Evolutionary conservation across 2,329 filamentous ascomycete species (phyloP).

Genomic region (Aspergillus aculeatus): DNA sequence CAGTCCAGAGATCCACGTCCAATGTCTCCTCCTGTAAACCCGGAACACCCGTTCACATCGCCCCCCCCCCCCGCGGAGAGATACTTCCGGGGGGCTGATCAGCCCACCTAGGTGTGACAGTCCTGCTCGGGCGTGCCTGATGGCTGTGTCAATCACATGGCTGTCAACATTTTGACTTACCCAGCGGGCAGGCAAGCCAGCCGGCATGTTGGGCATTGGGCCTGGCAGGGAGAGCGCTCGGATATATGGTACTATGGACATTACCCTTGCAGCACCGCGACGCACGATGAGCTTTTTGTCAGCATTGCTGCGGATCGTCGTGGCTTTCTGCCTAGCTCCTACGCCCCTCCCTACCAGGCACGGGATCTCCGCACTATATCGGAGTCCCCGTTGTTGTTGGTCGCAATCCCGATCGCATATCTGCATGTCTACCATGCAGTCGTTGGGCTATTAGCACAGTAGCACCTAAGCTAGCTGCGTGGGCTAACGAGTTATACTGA

Average conservation of each 20-base stretch:
- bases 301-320: background rate
- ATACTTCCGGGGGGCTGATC: background rate
- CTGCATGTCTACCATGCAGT: background rate
- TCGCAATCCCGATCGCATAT: background rate
- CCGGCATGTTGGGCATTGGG: background rate
- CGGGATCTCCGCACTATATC: background rate
- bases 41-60: background rate
- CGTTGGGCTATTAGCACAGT: background rate
- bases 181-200: background rate
- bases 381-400: background rate
- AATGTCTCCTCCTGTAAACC: background rate
- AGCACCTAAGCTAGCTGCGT: background rate
- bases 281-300: background rate
- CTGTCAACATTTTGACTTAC: background rate
- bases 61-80: background rate
- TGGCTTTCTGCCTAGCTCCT: background rate
- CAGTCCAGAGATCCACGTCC: background rate
- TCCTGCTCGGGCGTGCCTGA: background rate
- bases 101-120: background rate
- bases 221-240: background rate
- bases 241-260: background rate
- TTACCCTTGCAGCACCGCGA: background rate
- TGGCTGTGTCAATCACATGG: constrained; percentile 7
- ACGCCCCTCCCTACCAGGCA: background rate
- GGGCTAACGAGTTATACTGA: background rate